Evolutionary conservation across 495 filamentous ascomycete species (phyloP), one percentile per base, ranked within the genome.

Genomic region (Articulospora tetracladia): DNA sequence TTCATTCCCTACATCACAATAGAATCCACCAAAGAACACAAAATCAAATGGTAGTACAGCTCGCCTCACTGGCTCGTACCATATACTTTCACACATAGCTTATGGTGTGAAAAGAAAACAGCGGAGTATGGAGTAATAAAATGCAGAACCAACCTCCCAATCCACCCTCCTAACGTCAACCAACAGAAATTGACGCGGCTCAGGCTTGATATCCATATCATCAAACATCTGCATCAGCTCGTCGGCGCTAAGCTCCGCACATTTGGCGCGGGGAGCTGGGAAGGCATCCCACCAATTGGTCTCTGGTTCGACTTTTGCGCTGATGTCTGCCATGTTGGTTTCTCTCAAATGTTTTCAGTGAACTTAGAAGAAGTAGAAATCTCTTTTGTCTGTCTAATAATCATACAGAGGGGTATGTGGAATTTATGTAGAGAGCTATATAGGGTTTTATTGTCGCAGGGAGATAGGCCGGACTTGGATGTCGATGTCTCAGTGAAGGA

Each of bases 111-210:
- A 15, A 15, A 44, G 39, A 17, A 19, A 44, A 47, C 3, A 50
- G 41, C 30, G 22, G 17, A 20, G 32, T 3, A 26, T 25, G 19
- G 47, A 25, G 30, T 47, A 1, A 12, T 25, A 49, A 54, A 19
- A 28, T 4, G 2, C 2, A 27, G 15, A 51, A 67, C 70, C 26
- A 68, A 85, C 84, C 76, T 86, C 83, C 56, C 81, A 80, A 61
- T 90, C 87, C 8, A 67, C 80, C 11, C 85, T 73, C 8, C 87
- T 76, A 27, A 90, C 62, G 64, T 89, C 86, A 15, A 89, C 79
- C 15, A 90, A 73, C 1, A 88, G 61, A 61, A 82, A 89, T n/a
- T 58, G 82, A 76, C 59, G 73, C 68, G 8, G 78, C 75, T 2
- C 72, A 49, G 54, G 64, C 51, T 60, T 59, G 12, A 64, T 60